Evolutionary conservation across 23 red algal genomes (phyloP).

Genomic region (Gracilariopsis chorda): DNA sequence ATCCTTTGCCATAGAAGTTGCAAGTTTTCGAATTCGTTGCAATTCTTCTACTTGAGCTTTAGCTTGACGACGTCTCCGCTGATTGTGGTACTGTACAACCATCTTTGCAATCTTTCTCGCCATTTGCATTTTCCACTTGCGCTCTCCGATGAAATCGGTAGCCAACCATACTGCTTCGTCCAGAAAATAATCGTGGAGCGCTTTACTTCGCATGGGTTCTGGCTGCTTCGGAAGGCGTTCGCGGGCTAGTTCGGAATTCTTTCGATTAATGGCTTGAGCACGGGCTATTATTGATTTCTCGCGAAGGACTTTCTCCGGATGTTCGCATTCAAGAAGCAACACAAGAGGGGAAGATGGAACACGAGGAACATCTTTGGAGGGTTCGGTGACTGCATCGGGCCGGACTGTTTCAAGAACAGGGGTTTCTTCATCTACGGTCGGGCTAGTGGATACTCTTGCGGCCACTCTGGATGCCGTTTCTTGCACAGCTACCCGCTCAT

Average conservation of each 20-base stretch:
- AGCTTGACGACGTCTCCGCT: conserved; percentile 32
- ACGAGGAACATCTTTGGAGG: not conserved
- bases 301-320: conserved; percentile 65
- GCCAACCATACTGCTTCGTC: conserved; percentile 90
- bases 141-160: conserved; percentile 86
- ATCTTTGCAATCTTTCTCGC: conserved; percentile 63
- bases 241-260: conserved; percentile 86
- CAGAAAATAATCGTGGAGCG: conserved; percentile 85
- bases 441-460: conserved; percentile 3
- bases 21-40: conserved; percentile 31
- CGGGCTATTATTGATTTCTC: conserved; percentile 74
- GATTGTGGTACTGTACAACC: conserved; percentile 39
- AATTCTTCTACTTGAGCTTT: conserved; percentile 48
- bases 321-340: conserved; percentile 46
- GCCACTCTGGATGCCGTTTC: conserved; percentile 42
- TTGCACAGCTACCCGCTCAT: conserved; percentile 12
- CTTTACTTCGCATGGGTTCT: conserved; percentile 87
- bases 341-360: conserved; percentile 14
- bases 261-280: conserved; percentile 84
- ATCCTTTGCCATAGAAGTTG: conserved; percentile 52
- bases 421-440: not conserved
- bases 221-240: conserved; percentile 94
- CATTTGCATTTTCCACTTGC: conserved; percentile 84
- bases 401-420: not conserved
- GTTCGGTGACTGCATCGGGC: not conserved